These are phyloP conservation scores for Tarenaya hassleriana DNA, from an alignment of 345 rosid genomes.

Conservation along the genomic window DNA sequence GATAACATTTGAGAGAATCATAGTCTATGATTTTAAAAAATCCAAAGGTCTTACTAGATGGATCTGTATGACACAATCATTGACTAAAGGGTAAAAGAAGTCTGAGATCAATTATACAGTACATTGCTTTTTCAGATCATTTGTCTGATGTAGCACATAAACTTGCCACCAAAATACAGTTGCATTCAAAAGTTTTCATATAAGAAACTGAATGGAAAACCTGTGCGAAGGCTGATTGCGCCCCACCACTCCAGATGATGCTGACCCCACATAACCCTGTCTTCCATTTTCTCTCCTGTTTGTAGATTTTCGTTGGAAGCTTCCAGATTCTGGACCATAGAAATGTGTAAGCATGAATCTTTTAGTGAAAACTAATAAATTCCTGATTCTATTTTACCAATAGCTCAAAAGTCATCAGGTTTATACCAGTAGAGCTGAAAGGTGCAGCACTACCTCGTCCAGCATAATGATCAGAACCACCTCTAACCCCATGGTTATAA, in stretches of 20 bases:
- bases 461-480: conserved; percentile 57
- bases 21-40: too few relatives aligned
- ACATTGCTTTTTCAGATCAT: too few relatives aligned
- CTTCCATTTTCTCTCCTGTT: conserved; percentile 78
- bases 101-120: not conserved
- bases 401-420: not conserved
- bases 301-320: conserved; percentile 44
- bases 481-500: conserved; percentile 48
- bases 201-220: conserved; percentile 30
- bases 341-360: conserved; percentile 18
- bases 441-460: conserved; percentile 47
- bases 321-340: conserved; percentile 44
- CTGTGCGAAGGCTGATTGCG: conserved; percentile 39
- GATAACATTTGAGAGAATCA: too few relatives aligned
- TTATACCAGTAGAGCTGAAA: conserved; percentile 47
- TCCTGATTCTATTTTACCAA: conserved; percentile 1
- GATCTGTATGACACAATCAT: not conserved
- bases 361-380: conserved; percentile 1
- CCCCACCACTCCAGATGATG: conserved; percentile 40
- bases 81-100: not conserved
- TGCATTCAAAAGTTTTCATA: conserved; percentile 7
- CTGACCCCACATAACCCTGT: conserved; percentile 40
- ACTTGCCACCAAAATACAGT: not conserved
- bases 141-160: not conserved
- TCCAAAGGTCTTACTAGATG: conserved; percentile 3